Evolutionary conservation across 2,329 filamentous ascomycete genomes (phyloP).

Genomic region (Microcyclospora tardicrescens): DNA sequence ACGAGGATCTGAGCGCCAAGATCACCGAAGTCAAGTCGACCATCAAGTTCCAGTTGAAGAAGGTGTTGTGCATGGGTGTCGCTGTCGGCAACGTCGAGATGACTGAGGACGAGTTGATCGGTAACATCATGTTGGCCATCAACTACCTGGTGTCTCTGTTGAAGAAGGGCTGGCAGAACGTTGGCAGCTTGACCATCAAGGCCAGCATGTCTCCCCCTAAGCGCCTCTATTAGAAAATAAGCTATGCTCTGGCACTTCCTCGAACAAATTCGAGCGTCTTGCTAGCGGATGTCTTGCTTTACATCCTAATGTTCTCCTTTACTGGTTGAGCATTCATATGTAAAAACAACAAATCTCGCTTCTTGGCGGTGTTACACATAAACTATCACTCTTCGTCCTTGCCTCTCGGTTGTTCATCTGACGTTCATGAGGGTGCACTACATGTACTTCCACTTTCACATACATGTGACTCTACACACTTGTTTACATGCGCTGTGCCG

Average conservation of each 20-base stretch:
- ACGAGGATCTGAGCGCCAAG: slow-evolving; percentile 85
- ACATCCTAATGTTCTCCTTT: slow-evolving; percentile 16
- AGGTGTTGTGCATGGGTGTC: slow-evolving; percentile 99
- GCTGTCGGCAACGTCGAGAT: slow-evolving; percentile 98
- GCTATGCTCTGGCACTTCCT: slow-evolving; percentile 6
- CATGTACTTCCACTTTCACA: too few relatives aligned
- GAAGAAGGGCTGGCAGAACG: slow-evolving; percentile 99
- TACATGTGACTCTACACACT: too few relatives aligned
- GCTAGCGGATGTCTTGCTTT: slow-evolving; percentile 7
- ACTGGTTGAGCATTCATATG: slow-evolving; percentile 14
- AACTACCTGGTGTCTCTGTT: slow-evolving; percentile 99
- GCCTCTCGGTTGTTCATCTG: too few relatives aligned
- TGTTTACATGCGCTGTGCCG: too few relatives aligned
- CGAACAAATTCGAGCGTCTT: slow-evolving; percentile 15
- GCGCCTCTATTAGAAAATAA: slow-evolving; percentile 80
- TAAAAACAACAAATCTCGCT: neutral
- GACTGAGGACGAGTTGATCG: slow-evolving; percentile 88
- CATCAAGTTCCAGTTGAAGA: slow-evolving; percentile 99
- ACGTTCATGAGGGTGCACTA: too few relatives aligned
- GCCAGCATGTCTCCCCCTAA: slow-evolving; percentile 98
- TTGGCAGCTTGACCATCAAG: slow-evolving; percentile 99
- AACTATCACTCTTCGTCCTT: too few relatives aligned
- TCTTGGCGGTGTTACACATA: too few relatives aligned
- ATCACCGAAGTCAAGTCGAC: slow-evolving; percentile 99
- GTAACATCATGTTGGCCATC: slow-evolving; percentile 99